A percentile compares a stretch with the other conserved stretches of the same genome.
These are phyloP conservation scores for Rhypophila decipiens DNA, from an alignment of 495 filamentous ascomycete genomes.

Conservation along the genomic window DNA sequence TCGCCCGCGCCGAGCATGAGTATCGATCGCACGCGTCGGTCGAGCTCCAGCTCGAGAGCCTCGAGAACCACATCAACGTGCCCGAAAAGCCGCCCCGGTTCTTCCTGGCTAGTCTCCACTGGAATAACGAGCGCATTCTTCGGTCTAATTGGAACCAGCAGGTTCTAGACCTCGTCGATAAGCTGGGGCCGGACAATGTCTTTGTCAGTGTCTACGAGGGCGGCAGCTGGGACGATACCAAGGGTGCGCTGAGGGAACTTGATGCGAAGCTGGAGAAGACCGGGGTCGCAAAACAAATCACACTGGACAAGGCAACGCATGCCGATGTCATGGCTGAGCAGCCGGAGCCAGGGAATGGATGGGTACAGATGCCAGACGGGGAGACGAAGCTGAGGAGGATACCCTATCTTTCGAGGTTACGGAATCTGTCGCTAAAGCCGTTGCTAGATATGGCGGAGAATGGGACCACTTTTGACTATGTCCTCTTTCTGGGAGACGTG, in stretches of 20 bases:
- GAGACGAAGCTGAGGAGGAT: conserved; percentile 55
- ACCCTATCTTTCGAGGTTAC: conserved; percentile 57
- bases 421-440: conserved; percentile 51
- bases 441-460: conserved; percentile 42
- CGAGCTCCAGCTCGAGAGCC: too few relatives aligned
- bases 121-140: conserved; percentile 63
- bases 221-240: conserved; percentile 66
- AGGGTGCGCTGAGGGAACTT: conserved; percentile 55
- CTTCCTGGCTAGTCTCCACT: conserved; percentile 62
- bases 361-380: conserved; percentile 48
- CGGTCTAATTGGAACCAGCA: conserved; percentile 56
- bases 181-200: conserved; percentile 59
- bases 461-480: conserved; percentile 55
- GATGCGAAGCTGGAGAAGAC: conserved; percentile 46
- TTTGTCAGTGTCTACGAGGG: conserved; percentile 66
- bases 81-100: conserved; percentile 32
- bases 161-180: conserved; percentile 47
- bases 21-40: too few relatives aligned
- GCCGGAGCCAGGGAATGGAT: conserved; percentile 42
- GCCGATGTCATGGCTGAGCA: conserved; percentile 47
- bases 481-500: conserved; percentile 72
- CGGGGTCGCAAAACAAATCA: conserved; percentile 49
- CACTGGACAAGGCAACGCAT: conserved; percentile 49
- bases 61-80: background rate
- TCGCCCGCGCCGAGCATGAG: conserved; percentile 18